These are phyloP conservation scores for Apiotrichum porosum DNA, from an alignment of 1,284 basidiomycete genomes.

Conservation along the genomic window DNA sequence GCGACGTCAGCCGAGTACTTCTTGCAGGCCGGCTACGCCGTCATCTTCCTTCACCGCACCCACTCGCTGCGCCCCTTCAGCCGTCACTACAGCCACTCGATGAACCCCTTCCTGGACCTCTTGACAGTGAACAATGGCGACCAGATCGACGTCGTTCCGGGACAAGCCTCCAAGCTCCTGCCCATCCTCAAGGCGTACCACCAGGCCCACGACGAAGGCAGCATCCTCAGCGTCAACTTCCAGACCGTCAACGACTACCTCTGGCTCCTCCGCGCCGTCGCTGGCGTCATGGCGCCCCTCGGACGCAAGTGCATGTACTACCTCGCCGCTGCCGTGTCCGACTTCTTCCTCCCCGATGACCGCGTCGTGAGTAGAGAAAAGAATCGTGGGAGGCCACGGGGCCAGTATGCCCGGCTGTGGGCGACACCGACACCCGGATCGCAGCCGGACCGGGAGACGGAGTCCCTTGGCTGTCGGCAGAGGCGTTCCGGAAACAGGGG, in stretches of 20 bases:
- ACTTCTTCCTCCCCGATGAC: conserved; percentile 91
- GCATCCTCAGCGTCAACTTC: conserved; percentile 80
- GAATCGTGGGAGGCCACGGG: not conserved
- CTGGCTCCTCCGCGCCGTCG: conserved; percentile 80
- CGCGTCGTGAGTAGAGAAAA: conserved; percentile 64
- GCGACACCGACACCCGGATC: too few species aligned
- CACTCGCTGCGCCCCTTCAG: conserved; percentile 96
- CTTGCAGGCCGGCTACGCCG: conserved; percentile 82
- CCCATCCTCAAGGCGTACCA: conserved; percentile 78
- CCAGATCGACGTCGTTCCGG: conserved; percentile 55
- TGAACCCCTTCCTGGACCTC: conserved; percentile 95
- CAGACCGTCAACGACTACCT: conserved; percentile 96
- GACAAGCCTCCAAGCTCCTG: conserved; percentile 61
- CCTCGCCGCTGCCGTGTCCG: conserved; percentile 93
- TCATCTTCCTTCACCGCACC: conserved; percentile 96
- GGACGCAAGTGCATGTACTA: conserved; percentile 83
- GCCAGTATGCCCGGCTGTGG: too few species aligned
- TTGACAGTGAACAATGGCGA: conserved; percentile 58
- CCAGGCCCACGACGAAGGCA: conserved; percentile 64
- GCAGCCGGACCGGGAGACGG: too few species aligned
- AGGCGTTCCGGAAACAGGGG: too few species aligned
- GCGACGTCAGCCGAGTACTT: conserved; percentile 98
- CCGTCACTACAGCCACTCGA: conserved; percentile 93
- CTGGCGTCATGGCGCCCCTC: conserved; percentile 56
- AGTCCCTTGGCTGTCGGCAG: too few species aligned